Base-by-base conservation (phyloP, 192 early-diverging fungal species). In the Backusella australiensis region DNA sequence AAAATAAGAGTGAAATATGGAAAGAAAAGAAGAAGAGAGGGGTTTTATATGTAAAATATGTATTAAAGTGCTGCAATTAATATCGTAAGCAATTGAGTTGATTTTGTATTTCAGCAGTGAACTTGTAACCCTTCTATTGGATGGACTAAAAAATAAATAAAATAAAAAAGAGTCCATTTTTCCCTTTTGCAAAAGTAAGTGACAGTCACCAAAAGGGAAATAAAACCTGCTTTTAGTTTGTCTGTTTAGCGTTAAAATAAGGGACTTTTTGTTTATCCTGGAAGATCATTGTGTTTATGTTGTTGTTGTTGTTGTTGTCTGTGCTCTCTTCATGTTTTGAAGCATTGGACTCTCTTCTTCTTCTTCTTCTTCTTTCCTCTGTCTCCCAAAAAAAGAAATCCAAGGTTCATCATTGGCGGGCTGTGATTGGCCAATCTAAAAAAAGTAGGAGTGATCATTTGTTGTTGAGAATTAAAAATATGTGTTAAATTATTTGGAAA, bases 381-480 rank as follows among this genome's bases (percentile, higher is more conserved):
- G 32, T 32, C 32, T 32, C 32, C 38, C 38, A 39, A 39, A 39
- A 39, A 39, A 39, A 39, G 38, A 39, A 39, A 39, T 5, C 38
- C 2, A 3, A 39, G 38, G 38, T 39, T 39, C 9, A 11, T 39
- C 9, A 39, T 39, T 39, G 38, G 38, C 38, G 38, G 9, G 8
- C 1, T 39, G 3, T 39, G 38, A 39, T 39, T 39, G 38, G 38
- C 38, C 9, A 39, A 39, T 39, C 38, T 11, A 12, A 32, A 32
- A 32, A 32, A 32, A 32, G 8, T 39, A 39, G 11, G 38, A 39
- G 38, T 39, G 38, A 39, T 39, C 38, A 39, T 39, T 39, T 59
- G 21, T 39, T 59, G 21, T 59, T 59, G 56, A 23, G 44, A 72
- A 72, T 72, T 72, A 41, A 32, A 72, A 44, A 44, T 14, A 44